Conservation (phyloP, 495 filamentous ascomycete species). For the Penicillium taxi region DNA sequence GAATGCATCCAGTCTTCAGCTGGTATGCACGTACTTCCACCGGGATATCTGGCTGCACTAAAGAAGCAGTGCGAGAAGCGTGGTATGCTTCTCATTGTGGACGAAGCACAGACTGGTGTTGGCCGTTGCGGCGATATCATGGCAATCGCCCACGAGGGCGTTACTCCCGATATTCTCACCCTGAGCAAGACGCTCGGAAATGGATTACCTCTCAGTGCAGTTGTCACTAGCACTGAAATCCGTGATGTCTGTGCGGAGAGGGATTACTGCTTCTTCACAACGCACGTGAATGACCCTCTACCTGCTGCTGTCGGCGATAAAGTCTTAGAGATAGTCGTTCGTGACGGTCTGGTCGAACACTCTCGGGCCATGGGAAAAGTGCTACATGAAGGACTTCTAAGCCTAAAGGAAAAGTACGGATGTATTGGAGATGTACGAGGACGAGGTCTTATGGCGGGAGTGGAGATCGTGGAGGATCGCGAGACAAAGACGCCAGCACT, state of each 20-base stretch:
- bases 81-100: conserved; percentile 43
- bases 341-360: conserved; percentile 38
- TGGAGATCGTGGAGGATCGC: conserved; percentile 42
- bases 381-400: conserved; percentile 34
- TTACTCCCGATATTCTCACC: conserved; percentile 44
- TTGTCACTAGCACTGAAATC: conserved; percentile 43
- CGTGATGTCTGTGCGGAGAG: conserved; percentile 26
- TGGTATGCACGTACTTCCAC: conserved; percentile 38
- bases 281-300: conserved; percentile 48
- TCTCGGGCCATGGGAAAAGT: conserved; percentile 32
- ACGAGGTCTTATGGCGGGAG: conserved; percentile 43
- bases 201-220: conserved; percentile 44
- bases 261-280: conserved; percentile 25
- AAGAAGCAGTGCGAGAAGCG: conserved; percentile 36
- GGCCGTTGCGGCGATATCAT: conserved; percentile 42
- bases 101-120: conserved; percentile 45
- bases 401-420: conserved; percentile 38
- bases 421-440: conserved; percentile 52
- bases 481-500: conserved; percentile 7
- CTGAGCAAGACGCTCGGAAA: conserved; percentile 49
- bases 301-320: conserved; percentile 48
- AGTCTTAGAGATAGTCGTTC: conserved; percentile 47
- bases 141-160: conserved; percentile 35
- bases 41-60: conserved; percentile 36
- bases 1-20: conserved; percentile 47